Conservation (phyloP, 2,329 filamentous ascomycete genomes). For the Cladosporium sp. region DNA sequence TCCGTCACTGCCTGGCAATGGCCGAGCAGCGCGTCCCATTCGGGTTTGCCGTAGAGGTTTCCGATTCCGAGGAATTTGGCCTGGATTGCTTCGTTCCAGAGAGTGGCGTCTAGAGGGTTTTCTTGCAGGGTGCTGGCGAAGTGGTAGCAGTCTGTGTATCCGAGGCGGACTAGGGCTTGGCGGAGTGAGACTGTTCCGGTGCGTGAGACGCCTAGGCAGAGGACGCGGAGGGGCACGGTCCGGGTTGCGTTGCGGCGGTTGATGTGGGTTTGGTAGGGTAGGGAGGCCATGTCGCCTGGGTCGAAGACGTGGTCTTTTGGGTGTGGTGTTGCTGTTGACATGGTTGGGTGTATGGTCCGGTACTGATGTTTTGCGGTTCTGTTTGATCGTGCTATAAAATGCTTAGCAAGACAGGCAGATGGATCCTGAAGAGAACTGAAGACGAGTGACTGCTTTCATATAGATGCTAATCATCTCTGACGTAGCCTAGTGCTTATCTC, state of each 20-base stretch:
- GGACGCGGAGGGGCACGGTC: conserved; percentile 56
- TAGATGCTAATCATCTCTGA: too few relatives aligned
- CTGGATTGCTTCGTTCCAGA: conserved; percentile 23
- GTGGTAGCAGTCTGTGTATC: conserved; percentile 61
- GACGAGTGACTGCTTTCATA: too few relatives aligned
- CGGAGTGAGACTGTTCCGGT: conserved; percentile 56
- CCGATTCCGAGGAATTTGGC: conserved; percentile 18
- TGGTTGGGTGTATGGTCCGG: too few relatives aligned
- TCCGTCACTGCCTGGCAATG: conserved; percentile 31
- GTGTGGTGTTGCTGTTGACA: not conserved
- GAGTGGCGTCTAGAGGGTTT: conserved; percentile 18
- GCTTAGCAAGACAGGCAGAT: too few relatives aligned
- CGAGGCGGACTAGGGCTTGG: conserved; percentile 55
- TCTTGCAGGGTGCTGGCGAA: conserved; percentile 46
- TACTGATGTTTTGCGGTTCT: not conserved
- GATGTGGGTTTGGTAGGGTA: conserved; percentile 13
- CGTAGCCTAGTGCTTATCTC: too few relatives aligned
- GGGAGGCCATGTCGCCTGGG: conserved; percentile 11
- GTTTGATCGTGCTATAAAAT: not conserved
- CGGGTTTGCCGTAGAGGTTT: conserved; percentile 12
- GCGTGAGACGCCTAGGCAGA: conserved; percentile 60
- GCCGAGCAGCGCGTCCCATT: conserved; percentile 32
- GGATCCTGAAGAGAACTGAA: too few relatives aligned
- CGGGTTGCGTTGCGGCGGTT: conserved; percentile 16
- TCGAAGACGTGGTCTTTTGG: conserved; percentile 5